Evolutionary conservation across 495 filamentous ascomycete genomes (phyloP), one percentile per base, ranked within the genome.

Genomic region (Aspergillus conjunctus): DNA sequence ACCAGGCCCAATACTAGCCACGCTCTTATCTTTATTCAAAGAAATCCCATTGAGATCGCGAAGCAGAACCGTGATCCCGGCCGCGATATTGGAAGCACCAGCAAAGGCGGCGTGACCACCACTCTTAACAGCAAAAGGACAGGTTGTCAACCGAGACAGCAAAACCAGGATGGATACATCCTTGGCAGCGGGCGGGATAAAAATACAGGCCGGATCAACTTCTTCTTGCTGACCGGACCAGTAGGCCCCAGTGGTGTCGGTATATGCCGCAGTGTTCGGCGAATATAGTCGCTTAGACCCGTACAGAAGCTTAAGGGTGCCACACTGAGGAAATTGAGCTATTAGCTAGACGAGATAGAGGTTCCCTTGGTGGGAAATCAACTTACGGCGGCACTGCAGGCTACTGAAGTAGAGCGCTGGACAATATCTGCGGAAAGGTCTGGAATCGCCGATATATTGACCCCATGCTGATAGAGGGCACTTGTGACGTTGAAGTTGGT

Each of bases 141-240:
- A 70, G 14, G 56, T 55, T 17, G 62, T 65, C 7, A 65, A 26
- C 9, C 64, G 56, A 15, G 63, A 62, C 2, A 67, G 33, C 20
- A 69, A 32, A 7, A 70, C 62, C 6, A 58, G 58, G 51, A 58
- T 49, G 55, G 65, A 64, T 7, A 69, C 68, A 3, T 71, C 66
- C 9, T 58, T 62, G 17, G 63, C 66, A 31, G 41, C 49, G 17
- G 52, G 44, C 4, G 69, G 67, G 32, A 59, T 60, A 58, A 72
- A 66, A 41, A 68, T 60, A 49, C 68, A 71, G 18, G 45, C 46
- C 5, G 70, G 70, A 54, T 66, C 49, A 15, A 71, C 43, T 18
- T 46, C 43, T 46, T 20, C 70, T 62, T 79, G 72, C 67, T 82
- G 68, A 14, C 63, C 54, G 7, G 82, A 85, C 83, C 83, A 86